Percentiles rank a stretch among this genome's conserved stretches.
Conservation (phyloP, 306 rosid species). For the Quercus gilva region DNA sequence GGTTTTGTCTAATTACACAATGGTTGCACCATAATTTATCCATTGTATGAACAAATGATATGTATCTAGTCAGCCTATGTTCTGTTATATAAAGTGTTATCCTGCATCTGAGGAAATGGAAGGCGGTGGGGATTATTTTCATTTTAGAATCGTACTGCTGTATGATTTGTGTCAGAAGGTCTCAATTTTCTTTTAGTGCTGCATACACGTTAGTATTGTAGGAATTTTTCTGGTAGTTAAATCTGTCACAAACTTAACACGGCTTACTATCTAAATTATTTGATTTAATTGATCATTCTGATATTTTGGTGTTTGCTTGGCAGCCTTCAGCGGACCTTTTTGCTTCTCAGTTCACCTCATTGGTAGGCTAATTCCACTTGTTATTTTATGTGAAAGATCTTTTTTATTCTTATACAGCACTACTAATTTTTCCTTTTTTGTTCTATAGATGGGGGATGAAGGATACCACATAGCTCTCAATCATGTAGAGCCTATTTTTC, state of each 20-base stretch:
- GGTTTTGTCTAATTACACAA: too few species aligned
- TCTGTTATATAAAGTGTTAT: neutral
- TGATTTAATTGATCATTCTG: conserved; percentile 7
- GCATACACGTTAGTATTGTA: neutral
- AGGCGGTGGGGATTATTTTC: neutral
- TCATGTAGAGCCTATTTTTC: conserved; percentile 3
- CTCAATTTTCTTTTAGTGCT: neutral
- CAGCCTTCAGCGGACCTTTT: conserved; percentile 24
- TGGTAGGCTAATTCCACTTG: conserved; percentile 22
- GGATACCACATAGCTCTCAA: conserved; percentile 29
- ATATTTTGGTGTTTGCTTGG: conserved; percentile 11
- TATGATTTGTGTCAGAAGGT: neutral
- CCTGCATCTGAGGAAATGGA: neutral
- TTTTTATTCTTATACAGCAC: neutral
- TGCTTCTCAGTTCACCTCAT: conserved; percentile 31
- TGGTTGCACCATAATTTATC: neutral
- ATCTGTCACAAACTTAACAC: neutral
- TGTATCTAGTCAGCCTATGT: neutral
- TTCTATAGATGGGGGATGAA: conserved; percentile 33
- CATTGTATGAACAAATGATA: neutral
- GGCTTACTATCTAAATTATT: neutral
- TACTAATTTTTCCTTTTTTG: neutral
- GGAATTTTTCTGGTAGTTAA: neutral
- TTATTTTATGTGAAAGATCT: neutral
- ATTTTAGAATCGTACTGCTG: neutral